These are phyloP conservation scores for Colletotrichum sp. DNA, from an alignment of 2,329 filamentous ascomycete species.

Conservation along the genomic window DNA sequence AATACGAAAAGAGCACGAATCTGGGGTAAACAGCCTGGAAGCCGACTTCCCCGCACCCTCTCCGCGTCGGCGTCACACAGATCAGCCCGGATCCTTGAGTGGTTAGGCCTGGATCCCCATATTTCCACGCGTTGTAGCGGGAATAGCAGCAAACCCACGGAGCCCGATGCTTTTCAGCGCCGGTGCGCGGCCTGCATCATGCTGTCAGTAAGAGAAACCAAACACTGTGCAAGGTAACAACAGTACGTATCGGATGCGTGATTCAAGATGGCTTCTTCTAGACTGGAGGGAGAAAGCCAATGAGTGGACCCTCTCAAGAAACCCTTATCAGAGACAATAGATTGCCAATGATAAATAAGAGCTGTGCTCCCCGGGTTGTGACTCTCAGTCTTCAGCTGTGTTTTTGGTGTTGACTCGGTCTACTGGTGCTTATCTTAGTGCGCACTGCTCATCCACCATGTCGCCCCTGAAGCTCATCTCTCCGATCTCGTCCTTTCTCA, in stretches of 20 bases:
- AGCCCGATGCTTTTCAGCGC: neutral
- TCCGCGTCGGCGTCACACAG: neutral
- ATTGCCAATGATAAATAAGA: neutral
- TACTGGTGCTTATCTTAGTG: neutral
- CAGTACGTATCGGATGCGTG: neutral
- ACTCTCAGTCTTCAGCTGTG: neutral
- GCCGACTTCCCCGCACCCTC: neutral
- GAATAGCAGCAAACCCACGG: neutral
- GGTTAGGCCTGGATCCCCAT: neutral
- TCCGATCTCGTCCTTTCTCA: neutral
- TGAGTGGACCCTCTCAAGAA: neutral
- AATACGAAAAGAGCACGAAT: neutral
- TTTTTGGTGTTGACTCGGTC: neutral
- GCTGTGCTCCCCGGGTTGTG: neutral
- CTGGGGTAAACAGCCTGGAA: neutral
- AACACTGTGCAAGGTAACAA: neutral
- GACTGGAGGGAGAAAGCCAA: neutral
- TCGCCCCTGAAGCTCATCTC: neutral
- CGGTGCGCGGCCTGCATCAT: neutral
- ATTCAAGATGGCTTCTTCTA: neutral
- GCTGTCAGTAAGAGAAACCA: neutral
- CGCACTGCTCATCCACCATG: neutral
- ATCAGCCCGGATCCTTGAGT: neutral
- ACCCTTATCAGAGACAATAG: neutral
- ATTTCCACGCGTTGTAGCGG: neutral